These are phyloP conservation scores for Linnemannia zychae DNA, from an alignment of 192 early-diverging fungal genomes.

Conservation along the genomic window DNA sequence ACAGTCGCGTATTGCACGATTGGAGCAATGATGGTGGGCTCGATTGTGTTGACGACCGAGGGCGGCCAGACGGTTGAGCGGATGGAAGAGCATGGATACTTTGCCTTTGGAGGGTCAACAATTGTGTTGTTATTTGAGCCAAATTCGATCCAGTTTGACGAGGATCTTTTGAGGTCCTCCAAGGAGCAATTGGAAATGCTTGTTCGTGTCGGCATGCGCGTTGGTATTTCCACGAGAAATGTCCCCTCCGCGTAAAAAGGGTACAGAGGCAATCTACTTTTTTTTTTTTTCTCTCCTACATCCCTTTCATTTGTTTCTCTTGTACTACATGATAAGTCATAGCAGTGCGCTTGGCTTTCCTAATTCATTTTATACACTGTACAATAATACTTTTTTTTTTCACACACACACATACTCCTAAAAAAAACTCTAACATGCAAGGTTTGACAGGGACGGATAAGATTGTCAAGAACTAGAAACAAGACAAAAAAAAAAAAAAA, in stretches of 20 bases:
- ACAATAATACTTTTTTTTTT: background rate
- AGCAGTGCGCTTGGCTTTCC: background rate
- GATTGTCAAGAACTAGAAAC: background rate
- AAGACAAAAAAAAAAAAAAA: background rate
- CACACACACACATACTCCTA: background rate
- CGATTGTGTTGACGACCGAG: constrained; percentile 73
- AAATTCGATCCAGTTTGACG: constrained; percentile 74
- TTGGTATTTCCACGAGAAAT: constrained; percentile 34
- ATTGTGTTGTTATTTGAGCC: constrained; percentile 80
- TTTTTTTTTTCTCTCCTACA: background rate
- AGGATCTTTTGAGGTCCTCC: constrained; percentile 68
- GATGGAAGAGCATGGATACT: constrained; percentile 87
- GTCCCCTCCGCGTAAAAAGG: background rate
- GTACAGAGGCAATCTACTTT: background rate
- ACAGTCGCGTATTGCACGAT: constrained; percentile 77
- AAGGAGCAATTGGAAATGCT: constrained; percentile 56
- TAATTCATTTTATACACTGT: background rate
- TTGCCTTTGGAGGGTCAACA: constrained; percentile 86
- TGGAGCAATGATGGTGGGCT: constrained; percentile 93
- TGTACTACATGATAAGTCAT: background rate
- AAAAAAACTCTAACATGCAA: background rate
- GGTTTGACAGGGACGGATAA: background rate
- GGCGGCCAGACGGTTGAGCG: constrained; percentile 60
- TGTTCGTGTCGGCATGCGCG: constrained; percentile 42
- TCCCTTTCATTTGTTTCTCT: background rate